Base-by-base conservation (phyloP, 805 yeast genomes). In the Metschnikowia bowlesiae region DNA sequence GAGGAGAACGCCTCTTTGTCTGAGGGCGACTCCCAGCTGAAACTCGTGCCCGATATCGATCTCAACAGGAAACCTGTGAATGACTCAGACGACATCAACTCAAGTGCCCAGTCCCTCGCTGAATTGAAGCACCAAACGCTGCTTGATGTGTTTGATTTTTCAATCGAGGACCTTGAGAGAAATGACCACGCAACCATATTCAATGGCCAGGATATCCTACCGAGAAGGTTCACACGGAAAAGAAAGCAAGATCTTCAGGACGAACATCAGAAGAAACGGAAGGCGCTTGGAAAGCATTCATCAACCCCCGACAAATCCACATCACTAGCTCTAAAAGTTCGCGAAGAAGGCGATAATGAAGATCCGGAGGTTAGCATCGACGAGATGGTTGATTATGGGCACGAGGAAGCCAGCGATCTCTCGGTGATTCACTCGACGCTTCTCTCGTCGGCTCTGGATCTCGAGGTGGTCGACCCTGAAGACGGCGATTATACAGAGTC, bases 101-200 rank as follows among this genome's bases (percentile, higher is more conserved):
- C 47, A 14, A 35, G 39, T 16, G 32, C 32, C 26, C 37, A 30
- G 10, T 35, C 47, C 6, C 8, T 44, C 6, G 37, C 45, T 8
- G 45, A 42, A 13, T 16, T 22, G 6, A 42, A 33, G 11, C 35
- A 26, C 4, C 43, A 38, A 4, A 45, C 44, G 6, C 43, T 38
- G 44, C n/a, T 30, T n/a, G 56, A 57, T 28, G 51, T 46, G 4
- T 52, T 55, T 18, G 61, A 57, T 31, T 52, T 57, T 28, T 55
- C 59, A 10, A 55, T 57, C 8, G 61, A 57, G 9, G 59, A 57
- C 22, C 48, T 57, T 9, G 49, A 53, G 31, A 44, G 32, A 32
- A 44, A 48, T 11, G 53, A 53, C 18, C 26, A 35, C 6, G 53
- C 47, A 5, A 53, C 56, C 16, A 53, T 53, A 5, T 53, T 53